These are phyloP conservation scores for Phytophthora pisi DNA, from an alignment of 352 stramenopile genomes.

Conservation along the genomic window DNA sequence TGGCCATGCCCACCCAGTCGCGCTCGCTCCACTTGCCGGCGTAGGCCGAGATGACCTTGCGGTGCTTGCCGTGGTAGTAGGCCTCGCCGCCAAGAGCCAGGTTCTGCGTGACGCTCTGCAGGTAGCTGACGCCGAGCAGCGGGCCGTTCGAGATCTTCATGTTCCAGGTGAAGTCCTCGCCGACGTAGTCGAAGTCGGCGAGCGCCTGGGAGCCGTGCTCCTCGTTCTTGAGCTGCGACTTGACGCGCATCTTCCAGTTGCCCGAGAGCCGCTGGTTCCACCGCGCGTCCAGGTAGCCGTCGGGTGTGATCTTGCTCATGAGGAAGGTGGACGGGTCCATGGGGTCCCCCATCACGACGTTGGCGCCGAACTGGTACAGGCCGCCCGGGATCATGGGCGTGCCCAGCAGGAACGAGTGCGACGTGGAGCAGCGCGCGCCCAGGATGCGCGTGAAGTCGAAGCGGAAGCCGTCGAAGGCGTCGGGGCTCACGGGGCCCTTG, in stretches of 20 bases:
- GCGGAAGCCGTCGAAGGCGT: conserved; percentile 87
- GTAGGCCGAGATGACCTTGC: conserved; percentile 86
- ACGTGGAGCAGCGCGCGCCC: conserved; percentile 81
- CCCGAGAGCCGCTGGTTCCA: conserved; percentile 82
- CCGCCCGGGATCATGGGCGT: conserved; percentile 85
- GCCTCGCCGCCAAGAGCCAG: conserved; percentile 79
- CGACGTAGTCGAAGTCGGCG: conserved; percentile 83
- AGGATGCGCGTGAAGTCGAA: conserved; percentile 89
- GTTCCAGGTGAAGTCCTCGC: conserved; percentile 89
- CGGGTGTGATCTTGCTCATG: conserved; percentile 87
- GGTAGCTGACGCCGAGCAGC: conserved; percentile 85
- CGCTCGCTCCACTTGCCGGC: conserved; percentile 80
- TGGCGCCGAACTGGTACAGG: conserved; percentile 89
- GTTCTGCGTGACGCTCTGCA: conserved; percentile 86
- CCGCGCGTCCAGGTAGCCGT: conserved; percentile 83
- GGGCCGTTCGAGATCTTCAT: conserved; percentile 90
- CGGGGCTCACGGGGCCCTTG: conserved; percentile 77
- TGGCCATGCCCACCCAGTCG: conserved; percentile 75
- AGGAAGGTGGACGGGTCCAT: conserved; percentile 85
- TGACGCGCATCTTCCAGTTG: conserved; percentile 86
- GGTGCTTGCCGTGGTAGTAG: conserved; percentile 91
- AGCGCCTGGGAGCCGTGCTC: conserved; percentile 81
- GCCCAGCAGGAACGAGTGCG: conserved; percentile 83
- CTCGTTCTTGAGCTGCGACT: conserved; percentile 85
- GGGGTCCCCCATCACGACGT: conserved; percentile 75